Conservation (phyloP, 2,329 filamentous ascomycete species). For the Tolypocladium guangdongense region DNA sequence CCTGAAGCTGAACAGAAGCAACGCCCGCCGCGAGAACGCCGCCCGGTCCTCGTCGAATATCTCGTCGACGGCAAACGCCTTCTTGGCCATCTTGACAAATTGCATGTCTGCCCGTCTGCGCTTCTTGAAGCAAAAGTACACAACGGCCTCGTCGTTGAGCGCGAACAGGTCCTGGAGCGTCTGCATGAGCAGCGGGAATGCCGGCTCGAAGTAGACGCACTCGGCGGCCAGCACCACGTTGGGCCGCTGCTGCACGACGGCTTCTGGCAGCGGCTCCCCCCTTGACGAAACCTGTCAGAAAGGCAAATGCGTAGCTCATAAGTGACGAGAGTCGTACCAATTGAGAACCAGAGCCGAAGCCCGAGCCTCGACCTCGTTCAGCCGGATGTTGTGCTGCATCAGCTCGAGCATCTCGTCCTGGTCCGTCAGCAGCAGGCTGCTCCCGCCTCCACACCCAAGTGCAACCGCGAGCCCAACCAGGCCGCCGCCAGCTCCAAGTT, state of each 20-base stretch:
- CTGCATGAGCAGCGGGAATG: constrained; percentile 75
- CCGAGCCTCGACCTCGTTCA: constrained; percentile 58
- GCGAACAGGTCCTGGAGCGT: constrained; percentile 67
- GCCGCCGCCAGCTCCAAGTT: constrained; percentile 85
- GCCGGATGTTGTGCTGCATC: constrained; percentile 76
- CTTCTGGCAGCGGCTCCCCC: constrained; percentile 47
- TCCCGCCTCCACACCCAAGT: constrained; percentile 38
- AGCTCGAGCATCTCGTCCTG: constrained; percentile 74
- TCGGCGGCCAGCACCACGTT: constrained; percentile 88
- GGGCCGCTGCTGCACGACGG: constrained; percentile 47
- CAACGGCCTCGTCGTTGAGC: constrained; percentile 52
- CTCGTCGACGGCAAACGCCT: constrained; percentile 52
- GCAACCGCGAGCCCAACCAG: constrained; percentile 63
- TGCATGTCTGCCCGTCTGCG: constrained; percentile 69
- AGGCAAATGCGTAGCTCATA: background rate
- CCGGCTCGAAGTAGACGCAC: constrained; percentile 94
- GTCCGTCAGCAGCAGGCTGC: constrained; percentile 70
- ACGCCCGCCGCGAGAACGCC: constrained; percentile 42
- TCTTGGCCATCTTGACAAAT: constrained; percentile 61
- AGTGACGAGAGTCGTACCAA: constrained; percentile 44
- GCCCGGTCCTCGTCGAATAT: constrained; percentile 49
- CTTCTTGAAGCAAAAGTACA: constrained; percentile 92
- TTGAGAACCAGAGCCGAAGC: constrained; percentile 65
- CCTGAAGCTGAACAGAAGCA: constrained; percentile 51
- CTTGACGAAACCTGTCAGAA: constrained; percentile 22